Percentiles rank a stretch among this genome's conserved stretches.
Evolutionary conservation across 1,284 basidiomycete species (phyloP).

Genomic region (Trichosporon sp.): DNA sequence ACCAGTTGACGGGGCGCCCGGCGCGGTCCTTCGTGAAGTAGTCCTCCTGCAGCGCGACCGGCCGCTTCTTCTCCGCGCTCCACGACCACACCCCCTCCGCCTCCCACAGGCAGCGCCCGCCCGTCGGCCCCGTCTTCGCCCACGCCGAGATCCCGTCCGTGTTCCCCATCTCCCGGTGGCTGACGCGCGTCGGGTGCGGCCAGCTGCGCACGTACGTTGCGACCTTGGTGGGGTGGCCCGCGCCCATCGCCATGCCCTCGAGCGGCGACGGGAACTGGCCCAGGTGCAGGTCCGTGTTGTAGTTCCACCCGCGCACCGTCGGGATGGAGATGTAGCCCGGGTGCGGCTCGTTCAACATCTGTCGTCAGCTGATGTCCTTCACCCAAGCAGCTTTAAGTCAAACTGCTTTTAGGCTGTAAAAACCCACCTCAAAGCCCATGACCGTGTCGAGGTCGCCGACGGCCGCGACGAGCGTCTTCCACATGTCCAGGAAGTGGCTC

Average conservation of each 20-base stretch:
- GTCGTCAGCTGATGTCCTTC: conserved; percentile 8
- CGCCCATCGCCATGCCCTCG: conserved; percentile 76
- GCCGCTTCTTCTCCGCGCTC: conserved; percentile 64
- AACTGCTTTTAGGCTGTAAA: no score
- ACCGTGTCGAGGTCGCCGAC: conserved; percentile 73
- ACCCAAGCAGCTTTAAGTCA: background rate
- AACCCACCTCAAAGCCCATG: conserved; percentile 76
- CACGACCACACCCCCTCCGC: conserved; percentile 92
- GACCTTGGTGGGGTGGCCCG: conserved; percentile 69
- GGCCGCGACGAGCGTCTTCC: conserved; percentile 62
- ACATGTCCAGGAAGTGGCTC: conserved; percentile 72
- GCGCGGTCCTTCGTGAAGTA: conserved; percentile 73
- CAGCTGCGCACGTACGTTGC: conserved; percentile 73
- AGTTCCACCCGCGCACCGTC: conserved; percentile 78
- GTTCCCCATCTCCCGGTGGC: conserved; percentile 50
- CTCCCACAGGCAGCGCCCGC: conserved; percentile 76
- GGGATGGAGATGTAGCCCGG: conserved; percentile 79
- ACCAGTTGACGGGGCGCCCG: conserved; percentile 72
- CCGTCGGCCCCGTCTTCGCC: conserved; percentile 65
- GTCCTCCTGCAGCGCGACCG: conserved; percentile 73
- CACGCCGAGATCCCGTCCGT: conserved; percentile 60
- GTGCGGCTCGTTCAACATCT: conserved; percentile 97
- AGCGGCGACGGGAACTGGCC: conserved; percentile 74
- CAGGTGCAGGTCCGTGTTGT: conserved; percentile 90
- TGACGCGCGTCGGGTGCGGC: conserved; percentile 68